Conservation (phyloP, 129 eudicot genomes). For the Daucus carota region DNA sequence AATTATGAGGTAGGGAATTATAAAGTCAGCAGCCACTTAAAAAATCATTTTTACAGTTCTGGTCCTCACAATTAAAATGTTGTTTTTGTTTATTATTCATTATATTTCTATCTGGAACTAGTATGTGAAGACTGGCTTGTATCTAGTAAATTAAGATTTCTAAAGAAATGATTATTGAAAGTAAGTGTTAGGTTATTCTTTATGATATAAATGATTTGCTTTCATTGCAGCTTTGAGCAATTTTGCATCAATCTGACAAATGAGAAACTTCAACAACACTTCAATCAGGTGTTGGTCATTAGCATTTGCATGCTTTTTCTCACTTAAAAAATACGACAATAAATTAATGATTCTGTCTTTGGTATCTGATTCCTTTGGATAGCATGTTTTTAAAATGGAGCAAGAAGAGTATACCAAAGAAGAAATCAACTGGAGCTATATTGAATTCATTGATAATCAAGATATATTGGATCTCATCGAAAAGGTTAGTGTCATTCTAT, state of each 20-base stretch:
- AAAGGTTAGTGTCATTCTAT: slow-evolving; percentile 45
- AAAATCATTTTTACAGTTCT: neutral
- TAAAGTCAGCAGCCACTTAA: neutral
- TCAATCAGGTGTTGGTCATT: slow-evolving; percentile 71
- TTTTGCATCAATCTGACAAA: slow-evolving; percentile 98
- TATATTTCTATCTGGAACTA: neutral
- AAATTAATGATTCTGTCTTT: neutral
- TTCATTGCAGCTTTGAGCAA: slow-evolving; percentile 83
- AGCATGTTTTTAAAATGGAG: slow-evolving; percentile 99
- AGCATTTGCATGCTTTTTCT: slow-evolving; percentile 9
- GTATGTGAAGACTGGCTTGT: neutral
- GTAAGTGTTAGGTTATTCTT: neutral
- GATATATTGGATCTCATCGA: slow-evolving; percentile 95
- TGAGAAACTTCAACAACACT: slow-evolving; percentile 99
- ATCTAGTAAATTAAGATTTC: neutral
- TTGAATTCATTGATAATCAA: slow-evolving; percentile 91
- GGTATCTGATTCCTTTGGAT: slow-evolving; percentile 24
- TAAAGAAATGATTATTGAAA: neutral
- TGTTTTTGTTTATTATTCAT: neutral
- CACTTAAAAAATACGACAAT: neutral
- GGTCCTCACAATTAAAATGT: neutral
- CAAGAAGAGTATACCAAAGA: slow-evolving; percentile 99
- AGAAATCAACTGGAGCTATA: slow-evolving; percentile 98
- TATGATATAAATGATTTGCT: slow-evolving; percentile 4
- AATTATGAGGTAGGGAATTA: neutral